Percentiles rank a stretch among this genome's conserved stretches.
Conservation (phyloP, 225 moss, liverwort and hornwort species). For the Antitrichia curtipendula region DNA sequence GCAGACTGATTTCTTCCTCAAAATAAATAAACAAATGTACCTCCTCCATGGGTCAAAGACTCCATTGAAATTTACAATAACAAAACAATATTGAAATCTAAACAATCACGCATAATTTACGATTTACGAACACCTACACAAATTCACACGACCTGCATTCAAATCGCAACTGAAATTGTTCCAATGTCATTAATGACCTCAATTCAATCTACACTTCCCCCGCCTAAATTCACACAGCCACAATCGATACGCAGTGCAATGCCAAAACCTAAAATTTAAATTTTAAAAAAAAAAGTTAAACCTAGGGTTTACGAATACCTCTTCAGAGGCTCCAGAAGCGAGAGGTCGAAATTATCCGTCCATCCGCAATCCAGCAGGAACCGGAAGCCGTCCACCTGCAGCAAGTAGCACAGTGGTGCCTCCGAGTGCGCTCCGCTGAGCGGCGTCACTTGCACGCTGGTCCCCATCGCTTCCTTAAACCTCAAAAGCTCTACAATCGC, state of each 20-base stretch:
- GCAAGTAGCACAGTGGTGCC: conserved; percentile 90
- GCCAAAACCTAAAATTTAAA: too few species aligned
- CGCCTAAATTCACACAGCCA: not conserved
- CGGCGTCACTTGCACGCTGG: conserved; percentile 83
- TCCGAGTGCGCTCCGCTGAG: conserved; percentile 98
- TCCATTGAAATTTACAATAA: not conserved
- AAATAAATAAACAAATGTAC: not conserved
- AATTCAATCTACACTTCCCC: not conserved
- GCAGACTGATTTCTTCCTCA: not conserved
- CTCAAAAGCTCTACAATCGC: not conserved
- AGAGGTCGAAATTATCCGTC: conserved; percentile 85
- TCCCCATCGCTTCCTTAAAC: conserved; percentile 25
- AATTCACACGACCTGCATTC: not conserved
- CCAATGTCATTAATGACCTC: not conserved
- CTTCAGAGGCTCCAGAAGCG: conserved; percentile 75
- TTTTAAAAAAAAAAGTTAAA: not conserved
- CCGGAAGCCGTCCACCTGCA: conserved; percentile 80
- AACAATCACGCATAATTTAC: not conserved
- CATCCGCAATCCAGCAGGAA: conserved; percentile 97
- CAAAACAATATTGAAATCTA: not conserved
- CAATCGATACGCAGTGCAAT: not conserved
- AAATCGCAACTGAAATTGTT: not conserved
- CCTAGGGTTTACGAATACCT: conserved; percentile 34
- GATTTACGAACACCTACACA: not conserved
- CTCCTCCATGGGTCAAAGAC: not conserved